A percentile compares a stretch with the other conserved stretches of the same genome.
Conservation (phyloP, 164 flowering plant genomes). For the Annona cherimola region DNA sequence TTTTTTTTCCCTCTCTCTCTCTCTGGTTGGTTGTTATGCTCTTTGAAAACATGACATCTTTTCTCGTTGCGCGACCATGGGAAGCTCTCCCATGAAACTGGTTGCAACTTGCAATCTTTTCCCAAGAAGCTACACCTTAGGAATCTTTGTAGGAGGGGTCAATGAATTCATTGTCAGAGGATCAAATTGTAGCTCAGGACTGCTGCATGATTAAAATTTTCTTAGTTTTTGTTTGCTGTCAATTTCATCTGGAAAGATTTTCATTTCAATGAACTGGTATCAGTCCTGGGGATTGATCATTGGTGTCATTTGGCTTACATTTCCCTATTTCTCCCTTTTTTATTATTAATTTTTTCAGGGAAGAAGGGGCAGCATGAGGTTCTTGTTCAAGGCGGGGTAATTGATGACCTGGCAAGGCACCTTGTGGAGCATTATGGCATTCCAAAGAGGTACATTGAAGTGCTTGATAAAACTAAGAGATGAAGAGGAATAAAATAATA, state of each 20-base stretch:
- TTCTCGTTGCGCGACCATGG: too few species aligned
- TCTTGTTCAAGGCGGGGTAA: constrained; percentile 96
- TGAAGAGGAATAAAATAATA: constrained; percentile 21
- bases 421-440: constrained; percentile 80
- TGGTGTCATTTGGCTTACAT: not conserved
- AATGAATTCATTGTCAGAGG: too few species aligned
- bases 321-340: not conserved
- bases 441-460: constrained; percentile 85
- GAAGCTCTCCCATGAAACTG: too few species aligned
- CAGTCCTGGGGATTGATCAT: not conserved
- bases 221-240: not conserved
- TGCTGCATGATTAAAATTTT: too few species aligned
- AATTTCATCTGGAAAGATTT: not conserved
- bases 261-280: not conserved
- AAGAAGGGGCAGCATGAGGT: constrained; percentile 84
- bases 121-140: too few species aligned
- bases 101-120: too few species aligned
- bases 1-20: too few species aligned
- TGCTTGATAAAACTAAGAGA: constrained; percentile 85
- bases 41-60: too few species aligned
- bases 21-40: too few species aligned
- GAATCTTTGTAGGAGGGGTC: too few species aligned
- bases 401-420: constrained; percentile 72
- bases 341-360: constrained; percentile 46
- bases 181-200: too few species aligned